Percentiles rank a stretch among this genome's conserved stretches.
These are phyloP conservation scores for Teunomyces lycoperdinae DNA, from an alignment of 805 yeast species.

Conservation along the genomic window DNA sequence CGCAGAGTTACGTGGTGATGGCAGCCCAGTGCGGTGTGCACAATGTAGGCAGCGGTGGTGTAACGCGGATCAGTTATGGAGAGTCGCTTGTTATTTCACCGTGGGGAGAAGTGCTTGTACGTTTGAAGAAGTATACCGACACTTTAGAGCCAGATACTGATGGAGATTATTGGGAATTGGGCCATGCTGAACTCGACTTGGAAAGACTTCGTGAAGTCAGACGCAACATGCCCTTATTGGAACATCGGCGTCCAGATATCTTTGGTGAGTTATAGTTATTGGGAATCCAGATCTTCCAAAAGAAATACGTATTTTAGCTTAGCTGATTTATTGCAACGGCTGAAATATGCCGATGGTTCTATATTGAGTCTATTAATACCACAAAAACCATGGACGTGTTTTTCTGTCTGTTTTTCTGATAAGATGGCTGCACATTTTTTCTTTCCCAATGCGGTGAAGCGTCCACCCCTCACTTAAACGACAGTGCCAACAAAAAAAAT, in stretches of 20 bases:
- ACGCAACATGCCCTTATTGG: conserved; percentile 71
- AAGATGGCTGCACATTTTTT: neutral
- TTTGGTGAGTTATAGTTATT: conserved; percentile 39
- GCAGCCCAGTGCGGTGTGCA: conserved; percentile 88
- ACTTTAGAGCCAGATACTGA: conserved; percentile 17
- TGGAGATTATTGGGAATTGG: conserved; percentile 36
- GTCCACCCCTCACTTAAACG: conserved; percentile 1
- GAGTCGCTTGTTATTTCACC: conserved; percentile 87
- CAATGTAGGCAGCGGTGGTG: conserved; percentile 33
- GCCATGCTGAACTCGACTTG: conserved; percentile 66
- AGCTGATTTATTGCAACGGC: neutral
- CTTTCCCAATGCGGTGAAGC: neutral
- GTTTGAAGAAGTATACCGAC: conserved; percentile 33
- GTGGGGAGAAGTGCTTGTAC: conserved; percentile 77
- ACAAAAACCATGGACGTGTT: neutral
- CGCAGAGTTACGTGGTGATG: conserved; percentile 83
- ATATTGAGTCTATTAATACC: neutral
- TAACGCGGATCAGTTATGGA: conserved; percentile 74
- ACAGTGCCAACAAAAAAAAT: neutral
- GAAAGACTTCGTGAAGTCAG: conserved; percentile 50
- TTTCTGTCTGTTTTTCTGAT: neutral
- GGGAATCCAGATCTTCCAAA: neutral
- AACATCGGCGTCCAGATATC: conserved; percentile 66
- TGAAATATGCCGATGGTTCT: neutral
- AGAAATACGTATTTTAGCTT: too few relatives aligned